Evolutionary conservation across 23 red algal species (phyloP), one percentile per base, ranked within the genome.

Genomic region (Gracilariopsis chorda): DNA sequence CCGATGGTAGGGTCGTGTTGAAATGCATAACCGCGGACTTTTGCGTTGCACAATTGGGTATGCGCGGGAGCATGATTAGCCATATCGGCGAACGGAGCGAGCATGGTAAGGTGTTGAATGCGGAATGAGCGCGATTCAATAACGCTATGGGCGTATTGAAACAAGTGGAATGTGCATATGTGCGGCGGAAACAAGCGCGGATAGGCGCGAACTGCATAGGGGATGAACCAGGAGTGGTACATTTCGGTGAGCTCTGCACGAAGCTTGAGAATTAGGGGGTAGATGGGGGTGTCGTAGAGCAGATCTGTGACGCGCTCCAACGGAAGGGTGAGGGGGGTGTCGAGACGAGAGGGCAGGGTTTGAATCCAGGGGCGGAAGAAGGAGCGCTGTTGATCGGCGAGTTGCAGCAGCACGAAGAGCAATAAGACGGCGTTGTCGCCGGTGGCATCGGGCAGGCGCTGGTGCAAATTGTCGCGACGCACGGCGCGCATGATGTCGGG

Each of bases 31-130:
- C 84, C 84, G 20, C 84, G 65, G 8, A 68, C 84, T 24, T 44
- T 60, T 40, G 84, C 84, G 19, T 88, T 88, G 33, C 84, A 56
- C 4, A 7, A 30, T 19, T 28, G 9, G 4, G 63, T 76, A 11
- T 44, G 42, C 11, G 37, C 20, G 1, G 70, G 51, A 11, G 58
- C 34, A 32, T 88, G 84, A 45, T 88, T 88, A 35, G 84, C 84
- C 84, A 88, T 88, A 34, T 88, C 84, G 27, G 84, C 84, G n/a
- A 75, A 75, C 34, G 84, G 84, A 6, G 67, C 84, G 19, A 88
- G 37, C 67, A 88, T 56, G 25, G 84, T 88, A 32, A 58, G 58
- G 7, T 23, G 35, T 14, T 88, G 65, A 23, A 88, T 77, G 4
- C 51, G 58, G 41, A 88, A 88, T 4, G 84, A 45, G 9, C 84